Base-by-base conservation (phyloP, 2,329 filamentous ascomycete genomes). In the Colletotrichum acutatum region DNA sequence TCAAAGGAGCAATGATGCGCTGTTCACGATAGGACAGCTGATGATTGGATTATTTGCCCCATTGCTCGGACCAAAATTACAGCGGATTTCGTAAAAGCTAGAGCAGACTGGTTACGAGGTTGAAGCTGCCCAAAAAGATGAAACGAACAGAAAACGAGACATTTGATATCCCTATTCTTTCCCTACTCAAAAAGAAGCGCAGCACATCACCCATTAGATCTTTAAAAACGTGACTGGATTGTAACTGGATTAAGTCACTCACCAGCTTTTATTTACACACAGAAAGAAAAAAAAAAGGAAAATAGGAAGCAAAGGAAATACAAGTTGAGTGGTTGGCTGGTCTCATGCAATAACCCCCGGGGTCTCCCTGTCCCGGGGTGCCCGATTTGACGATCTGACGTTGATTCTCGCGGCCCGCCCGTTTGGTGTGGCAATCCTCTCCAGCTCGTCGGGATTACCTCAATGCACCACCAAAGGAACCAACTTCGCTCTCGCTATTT, bases 71-170 rank as follows among this genome's bases (percentile, higher is more conserved):
- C 46, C 46, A 64, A 66, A 75, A 49, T 37, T 52, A 54, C 14
- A 54, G 62, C 56, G 63, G 42, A 34, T 28, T 53, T 59, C 57
- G 24, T 32, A 30, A 61, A 68, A 34, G 64, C 65, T 62, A 71
- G 57, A 71, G 46, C 46, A 32, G 37, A 37, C 42, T 63, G 7
- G 56, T 42, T 53, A 42, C 65, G 37, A 61, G 26, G 30, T 24
- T 26, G 19, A 22, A 37, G 37, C 26, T 52, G 24, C 34, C 42
- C 62, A 37, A n/a, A 42, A 11, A 57, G 24, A 56, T 30, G 62
- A 65, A 34, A 57, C 37, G 52, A 58, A 22, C 26, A 59, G 22
- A n/a, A 61, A 57, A 68, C 42, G 22, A 68, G 14, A 68, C 52
- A 57, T 34, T 46, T 61, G 64, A 68, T 68, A 62, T 68, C 34